phyloP scores from a whole-genome alignment of 805 yeast genomes.

The Metschnikowia similis region DNA sequence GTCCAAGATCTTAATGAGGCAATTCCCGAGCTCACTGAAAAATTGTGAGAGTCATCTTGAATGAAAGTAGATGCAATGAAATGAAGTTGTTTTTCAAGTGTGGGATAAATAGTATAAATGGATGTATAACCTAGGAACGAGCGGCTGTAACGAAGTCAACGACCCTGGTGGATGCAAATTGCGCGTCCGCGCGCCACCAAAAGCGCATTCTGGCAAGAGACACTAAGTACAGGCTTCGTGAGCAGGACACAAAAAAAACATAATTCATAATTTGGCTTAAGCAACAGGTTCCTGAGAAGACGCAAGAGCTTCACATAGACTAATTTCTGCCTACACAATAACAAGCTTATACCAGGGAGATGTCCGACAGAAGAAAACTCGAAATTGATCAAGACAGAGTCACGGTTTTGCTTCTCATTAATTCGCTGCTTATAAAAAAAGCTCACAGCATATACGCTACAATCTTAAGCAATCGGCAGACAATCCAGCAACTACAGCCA shows the following conservation, averaged over 20 bases:
- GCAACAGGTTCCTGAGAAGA: background rate
- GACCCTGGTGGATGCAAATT: slow-evolving; percentile 1
- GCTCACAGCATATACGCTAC: slow-evolving; percentile 34
- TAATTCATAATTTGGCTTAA: slow-evolving; percentile 1
- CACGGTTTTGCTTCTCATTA: slow-evolving; percentile 38
- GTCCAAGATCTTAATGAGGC: slow-evolving; percentile 85
- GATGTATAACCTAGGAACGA: background rate
- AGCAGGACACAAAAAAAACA: slow-evolving; percentile 4
- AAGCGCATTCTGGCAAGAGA: background rate
- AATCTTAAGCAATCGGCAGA: slow-evolving; percentile 32
- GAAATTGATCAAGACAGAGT: slow-evolving; percentile 39
- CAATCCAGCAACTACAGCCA: slow-evolving; percentile 29
- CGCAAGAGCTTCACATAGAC: background rate
- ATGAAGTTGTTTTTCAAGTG: too few species aligned
- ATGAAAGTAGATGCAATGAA: too few species aligned
- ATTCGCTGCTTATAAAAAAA: slow-evolving; percentile 40
- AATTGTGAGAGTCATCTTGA: slow-evolving; percentile 37
- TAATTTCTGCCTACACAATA: background rate
- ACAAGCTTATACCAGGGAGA: background rate
- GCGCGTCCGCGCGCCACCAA: slow-evolving; percentile 2
- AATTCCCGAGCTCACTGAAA: slow-evolving; percentile 85
- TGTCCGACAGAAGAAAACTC: slow-evolving; percentile 15
- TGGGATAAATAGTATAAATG: too few species aligned
- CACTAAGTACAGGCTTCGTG: slow-evolving; percentile 5
- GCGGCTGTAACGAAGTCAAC: background rate